Evolutionary conservation across 371 early-diverging fungal genomes (phyloP), one percentile per base, ranked within the genome.

Genomic region (Actinomucor elegans): DNA sequence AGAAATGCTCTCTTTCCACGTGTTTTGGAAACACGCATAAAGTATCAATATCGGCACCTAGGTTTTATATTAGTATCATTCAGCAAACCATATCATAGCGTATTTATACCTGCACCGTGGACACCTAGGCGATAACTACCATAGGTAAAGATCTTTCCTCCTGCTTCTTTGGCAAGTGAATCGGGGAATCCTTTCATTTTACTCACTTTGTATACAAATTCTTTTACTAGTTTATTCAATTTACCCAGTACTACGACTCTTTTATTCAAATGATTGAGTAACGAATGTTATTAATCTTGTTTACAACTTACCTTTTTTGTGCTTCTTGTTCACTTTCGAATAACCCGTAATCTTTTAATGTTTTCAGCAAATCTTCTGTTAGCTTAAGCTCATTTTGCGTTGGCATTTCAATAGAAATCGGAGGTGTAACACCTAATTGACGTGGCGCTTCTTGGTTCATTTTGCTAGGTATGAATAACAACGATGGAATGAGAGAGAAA

Each of bases 101-200:
- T 7, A 24, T 12, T 14, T 29, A 44, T 76, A 81, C 97, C 94
- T 57, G 90, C 81, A 21, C 91, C 91, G 74, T 99, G 99, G 1
- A 99, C 99, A 18, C 99, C 99, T 8, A 99, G 80, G 36, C 99
- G 83, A 71, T 97, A 99, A 46, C 98, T 98, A 9, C 99, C 99
- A 77, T 95, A 99, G 0, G 99, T 98, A 67, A 94, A 99, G 34
- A 99, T 99, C 74, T 97, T 97, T 31, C 99, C 99, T 35, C 97
- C 97, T 34, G 90, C 93, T 50, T 92, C 89, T 47, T 74, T 82
- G 2, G 96, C 96, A 21, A 92, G 61, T 10, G 86, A 71, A 58
- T 92, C 95, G 14, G 93, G 85, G 26, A 92, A 75, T 14, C 82
- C 81, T 48, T 88, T 84, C 27, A 85, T 61, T 54, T 67, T 71